A percentile compares a stretch with the other conserved stretches of the same genome.
These are phyloP conservation scores for Sapria himalayana DNA, from an alignment of 345 rosid species.

Conservation along the genomic window DNA sequence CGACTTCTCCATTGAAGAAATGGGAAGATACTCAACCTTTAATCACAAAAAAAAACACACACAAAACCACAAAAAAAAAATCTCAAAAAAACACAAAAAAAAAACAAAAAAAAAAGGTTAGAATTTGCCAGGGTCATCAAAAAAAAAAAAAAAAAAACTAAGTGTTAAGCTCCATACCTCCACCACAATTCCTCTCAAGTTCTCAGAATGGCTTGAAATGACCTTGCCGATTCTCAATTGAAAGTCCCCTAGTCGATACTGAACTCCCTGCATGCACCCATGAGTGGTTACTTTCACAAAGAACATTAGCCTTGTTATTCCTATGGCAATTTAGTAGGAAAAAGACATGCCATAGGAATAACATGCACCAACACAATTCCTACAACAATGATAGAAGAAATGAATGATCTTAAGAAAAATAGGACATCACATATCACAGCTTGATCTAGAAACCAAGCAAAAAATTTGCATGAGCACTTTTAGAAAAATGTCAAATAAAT, in stretches of 20 bases:
- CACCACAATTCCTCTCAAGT: constrained; percentile 75
- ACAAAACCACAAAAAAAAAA: not conserved
- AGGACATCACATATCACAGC: too few species aligned
- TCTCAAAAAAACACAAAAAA: not conserved
- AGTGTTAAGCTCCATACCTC: constrained; percentile 34
- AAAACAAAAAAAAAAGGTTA: not conserved
- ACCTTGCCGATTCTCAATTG: constrained; percentile 81
- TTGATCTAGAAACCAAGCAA: too few species aligned
- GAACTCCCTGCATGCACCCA: constrained; percentile 51
- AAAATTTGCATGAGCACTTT: too few species aligned
- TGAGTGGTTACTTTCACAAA: too few species aligned
- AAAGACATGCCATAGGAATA: too few species aligned
- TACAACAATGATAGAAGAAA: too few species aligned
- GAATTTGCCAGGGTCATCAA: too few species aligned
- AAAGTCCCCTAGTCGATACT: constrained; percentile 75
- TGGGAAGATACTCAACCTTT: constrained; percentile 80
- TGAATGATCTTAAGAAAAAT: too few species aligned
- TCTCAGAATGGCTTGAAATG: constrained; percentile 60
- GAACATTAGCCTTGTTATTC: too few species aligned
- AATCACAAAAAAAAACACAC: constrained; percentile 9
- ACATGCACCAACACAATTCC: too few species aligned
- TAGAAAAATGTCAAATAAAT: too few species aligned
- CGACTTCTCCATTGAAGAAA: constrained; percentile 60
- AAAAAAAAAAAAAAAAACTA: not conserved
- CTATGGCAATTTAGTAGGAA: too few species aligned